Evolutionary conservation across 2,329 filamentous ascomycete species (phyloP).

Genomic region (Geosmithia morbida): DNA sequence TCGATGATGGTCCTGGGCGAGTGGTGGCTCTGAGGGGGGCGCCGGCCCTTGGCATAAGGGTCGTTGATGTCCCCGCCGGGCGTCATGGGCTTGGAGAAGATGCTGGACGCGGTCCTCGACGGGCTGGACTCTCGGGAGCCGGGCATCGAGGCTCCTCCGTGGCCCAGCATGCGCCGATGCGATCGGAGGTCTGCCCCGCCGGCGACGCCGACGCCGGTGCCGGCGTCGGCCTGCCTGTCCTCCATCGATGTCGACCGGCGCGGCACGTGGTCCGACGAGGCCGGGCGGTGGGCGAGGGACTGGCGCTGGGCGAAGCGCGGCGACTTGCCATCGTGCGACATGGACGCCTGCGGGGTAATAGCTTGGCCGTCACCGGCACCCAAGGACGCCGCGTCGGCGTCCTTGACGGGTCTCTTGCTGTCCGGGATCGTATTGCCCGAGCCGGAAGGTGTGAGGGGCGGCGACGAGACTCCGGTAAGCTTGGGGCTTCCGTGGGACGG

Average conservation of each 20-base stretch:
- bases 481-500: conserved; percentile 56
- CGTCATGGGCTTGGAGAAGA: conserved; percentile 61
- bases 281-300: conserved; percentile 23
- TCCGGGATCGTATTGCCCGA: conserved; percentile 31
- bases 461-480: conserved; percentile 64
- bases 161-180: conserved; percentile 41
- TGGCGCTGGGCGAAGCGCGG: conserved; percentile 25
- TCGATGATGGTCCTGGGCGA: conserved; percentile 52
- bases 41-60: conserved; percentile 72
- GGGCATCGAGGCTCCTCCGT: conserved; percentile 35
- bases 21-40: conserved; percentile 48
- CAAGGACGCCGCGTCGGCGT: background rate
- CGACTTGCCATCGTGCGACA: conserved; percentile 32
- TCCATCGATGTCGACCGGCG: conserved; percentile 20
- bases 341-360: conserved; percentile 56
- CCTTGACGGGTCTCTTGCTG: conserved; percentile 13
- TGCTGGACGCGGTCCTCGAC: conserved; percentile 46
- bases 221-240: conserved; percentile 11
- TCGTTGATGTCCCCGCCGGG: conserved; percentile 70
- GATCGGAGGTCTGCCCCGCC: conserved; percentile 11
- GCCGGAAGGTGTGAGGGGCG: conserved; percentile 75
- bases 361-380: conserved; percentile 22
- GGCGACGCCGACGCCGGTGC: no score
- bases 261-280: conserved; percentile 22
- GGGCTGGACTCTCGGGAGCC: conserved; percentile 50